Percentiles rank a stretch among this genome's conserved stretches.
Conservation (phyloP, 2,329 filamentous ascomycete species). For the Aspergillus japonicus region DNA sequence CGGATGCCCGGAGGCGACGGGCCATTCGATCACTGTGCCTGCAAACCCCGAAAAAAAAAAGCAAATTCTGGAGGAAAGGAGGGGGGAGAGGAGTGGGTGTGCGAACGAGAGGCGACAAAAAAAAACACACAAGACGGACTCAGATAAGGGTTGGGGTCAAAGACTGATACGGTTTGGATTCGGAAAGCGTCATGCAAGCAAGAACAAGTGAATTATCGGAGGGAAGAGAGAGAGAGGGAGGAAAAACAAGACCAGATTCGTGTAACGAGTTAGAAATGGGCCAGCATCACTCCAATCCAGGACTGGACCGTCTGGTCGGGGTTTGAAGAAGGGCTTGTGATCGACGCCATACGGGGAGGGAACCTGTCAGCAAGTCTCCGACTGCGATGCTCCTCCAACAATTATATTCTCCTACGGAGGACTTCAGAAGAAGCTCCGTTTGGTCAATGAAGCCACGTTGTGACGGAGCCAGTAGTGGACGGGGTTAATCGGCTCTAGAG, state of each 20-base stretch:
- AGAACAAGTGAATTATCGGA: background rate
- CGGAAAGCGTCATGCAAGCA: background rate
- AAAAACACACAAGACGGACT: background rate
- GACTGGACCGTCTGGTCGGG: background rate
- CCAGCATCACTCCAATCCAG: background rate
- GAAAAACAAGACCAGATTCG: constrained; percentile 2
- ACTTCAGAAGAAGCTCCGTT: constrained; percentile 4
- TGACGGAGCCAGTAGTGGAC: constrained; percentile 11
- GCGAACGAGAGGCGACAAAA: background rate
- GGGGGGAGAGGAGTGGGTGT: background rate
- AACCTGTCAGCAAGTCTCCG: constrained; percentile 16
- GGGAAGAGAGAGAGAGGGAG: background rate
- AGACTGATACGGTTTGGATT: background rate
- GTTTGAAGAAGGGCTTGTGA: background rate
- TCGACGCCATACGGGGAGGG: constrained; percentile 10
- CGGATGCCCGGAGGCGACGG: constrained; percentile 4
- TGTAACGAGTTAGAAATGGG: background rate
- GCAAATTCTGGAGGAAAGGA: background rate
- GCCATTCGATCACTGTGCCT: constrained; percentile 10
- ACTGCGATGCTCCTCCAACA: constrained; percentile 10
- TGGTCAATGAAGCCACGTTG: constrained; percentile 20
- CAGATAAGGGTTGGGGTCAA: background rate
- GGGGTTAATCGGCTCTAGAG: constrained; percentile 4
- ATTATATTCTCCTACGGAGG: constrained; percentile 10
- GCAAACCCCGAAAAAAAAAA: constrained; percentile 10